Base-by-base conservation (phyloP, 2,329 filamentous ascomycete genomes). In the Gyromitra esculenta region DNA sequence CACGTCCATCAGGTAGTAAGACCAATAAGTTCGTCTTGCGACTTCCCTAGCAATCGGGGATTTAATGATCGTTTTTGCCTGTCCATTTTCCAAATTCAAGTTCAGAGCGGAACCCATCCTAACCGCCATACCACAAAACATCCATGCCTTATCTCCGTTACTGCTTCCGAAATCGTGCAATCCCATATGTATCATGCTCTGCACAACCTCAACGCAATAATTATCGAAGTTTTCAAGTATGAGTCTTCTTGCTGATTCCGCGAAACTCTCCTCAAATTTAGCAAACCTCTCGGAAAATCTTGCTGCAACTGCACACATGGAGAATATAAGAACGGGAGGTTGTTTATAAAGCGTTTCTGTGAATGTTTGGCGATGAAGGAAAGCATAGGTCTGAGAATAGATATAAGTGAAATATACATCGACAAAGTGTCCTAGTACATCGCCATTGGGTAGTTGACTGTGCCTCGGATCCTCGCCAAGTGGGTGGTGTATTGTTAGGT, bases 11-110 rank as follows among this genome's bases (percentile, higher is more conserved):
- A 80, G 52, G 48, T 80, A 80, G 21, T 80, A 80, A 35, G 76
- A 80, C 81, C 80, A 81, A 79, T 79, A 82, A 68, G 78, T 81
- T 67, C 81, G 78, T 67, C 80, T 73, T 57, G 77, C 77, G 18
- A 78, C 62, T 57, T 80, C 80, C 43, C 66, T 76, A 5, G 63
- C 71, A 48, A 79, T 69, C 21, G 72, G 18, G 13, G 67, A 66
- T 48, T 79, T 75, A n/a, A 63, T 43, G 9, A 67, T 63, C 31
- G 71, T 65, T 66, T 77, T 77, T 31, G 76, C 76, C 25, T 60
- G 67, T 18, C 75, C 75, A 41, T 77, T 76, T 57, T 79, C 78
- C 77, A 79, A 57, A 70, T 81, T 68, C 35, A 81, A 43, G 78
- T 80, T 79, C 41, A 80, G 21, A 48, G 79, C 78, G 15, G 79